These are phyloP conservation scores for Pythium rhizo-oryzae DNA, from an alignment of 352 stramenopile species.

Conservation along the genomic window DNA sequence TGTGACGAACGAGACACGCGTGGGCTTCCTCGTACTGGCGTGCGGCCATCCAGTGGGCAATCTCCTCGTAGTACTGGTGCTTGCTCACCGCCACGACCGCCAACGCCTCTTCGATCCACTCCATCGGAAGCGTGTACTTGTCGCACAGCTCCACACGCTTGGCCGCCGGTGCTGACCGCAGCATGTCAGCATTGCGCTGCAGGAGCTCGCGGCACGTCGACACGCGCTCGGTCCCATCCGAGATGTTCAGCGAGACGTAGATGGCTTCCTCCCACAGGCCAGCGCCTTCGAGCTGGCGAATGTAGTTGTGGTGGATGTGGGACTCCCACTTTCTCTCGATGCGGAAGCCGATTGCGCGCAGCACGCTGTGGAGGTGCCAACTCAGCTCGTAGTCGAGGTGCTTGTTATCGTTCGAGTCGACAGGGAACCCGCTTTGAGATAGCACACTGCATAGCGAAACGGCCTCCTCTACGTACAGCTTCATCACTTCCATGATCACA, in stretches of 20 bases:
- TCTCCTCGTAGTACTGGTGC: slow-evolving; percentile 60
- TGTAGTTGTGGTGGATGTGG: slow-evolving; percentile 82
- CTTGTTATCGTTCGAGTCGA: slow-evolving; percentile 18
- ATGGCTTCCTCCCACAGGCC: slow-evolving; percentile 72
- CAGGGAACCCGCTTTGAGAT: slow-evolving; percentile 30
- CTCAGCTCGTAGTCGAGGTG: slow-evolving; percentile 77
- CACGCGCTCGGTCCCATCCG: slow-evolving; percentile 52
- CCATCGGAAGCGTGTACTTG: slow-evolving; percentile 49
- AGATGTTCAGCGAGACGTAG: slow-evolving; percentile 83
- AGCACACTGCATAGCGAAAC: slow-evolving; percentile 32
- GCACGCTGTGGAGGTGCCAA: slow-evolving; percentile 78
- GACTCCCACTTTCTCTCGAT: slow-evolving; percentile 77
- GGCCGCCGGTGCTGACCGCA: slow-evolving; percentile 24
- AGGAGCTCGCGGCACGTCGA: slow-evolving; percentile 62
- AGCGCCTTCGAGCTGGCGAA: slow-evolving; percentile 69
- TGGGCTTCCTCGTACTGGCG: slow-evolving; percentile 66
- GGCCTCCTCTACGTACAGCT: slow-evolving; percentile 36
- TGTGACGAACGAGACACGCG: slow-evolving; percentile 52
- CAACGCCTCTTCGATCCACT: slow-evolving; percentile 75
- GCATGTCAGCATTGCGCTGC: slow-evolving; percentile 63
- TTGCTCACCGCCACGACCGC: slow-evolving; percentile 54
- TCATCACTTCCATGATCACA: slow-evolving; percentile 41
- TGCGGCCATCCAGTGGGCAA: slow-evolving; percentile 75
- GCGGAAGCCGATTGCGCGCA: slow-evolving; percentile 74
- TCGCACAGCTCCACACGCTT: slow-evolving; percentile 55